These are phyloP conservation scores for Chlamydomonas schloesseri DNA, from an alignment of 139 green algal genomes.

Conservation along the genomic window DNA sequence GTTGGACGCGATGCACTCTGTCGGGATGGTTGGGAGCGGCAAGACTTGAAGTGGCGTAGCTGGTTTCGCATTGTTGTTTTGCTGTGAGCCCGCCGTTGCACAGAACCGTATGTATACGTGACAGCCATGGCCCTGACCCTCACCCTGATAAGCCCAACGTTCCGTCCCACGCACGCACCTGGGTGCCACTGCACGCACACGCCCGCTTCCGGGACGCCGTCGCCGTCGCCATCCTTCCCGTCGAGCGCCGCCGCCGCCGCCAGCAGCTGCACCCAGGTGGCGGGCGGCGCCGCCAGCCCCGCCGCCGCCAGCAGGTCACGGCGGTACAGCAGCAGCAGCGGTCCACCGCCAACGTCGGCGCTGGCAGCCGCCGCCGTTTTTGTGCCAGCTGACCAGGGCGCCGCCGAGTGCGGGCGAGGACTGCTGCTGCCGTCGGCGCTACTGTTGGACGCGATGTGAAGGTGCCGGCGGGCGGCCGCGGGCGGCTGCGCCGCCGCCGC, in stretches of 20 bases:
- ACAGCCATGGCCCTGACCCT: no score
- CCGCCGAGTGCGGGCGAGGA: neutral
- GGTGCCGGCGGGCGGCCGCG: no score
- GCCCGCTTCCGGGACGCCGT: neutral
- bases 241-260: neutral
- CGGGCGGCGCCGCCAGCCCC: neutral
- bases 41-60: no score
- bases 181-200: slow-evolving; percentile 3
- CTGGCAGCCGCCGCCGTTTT: neutral
- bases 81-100: no score
- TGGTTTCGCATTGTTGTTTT: no score
- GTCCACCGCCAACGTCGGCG: neutral
- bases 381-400: neutral
- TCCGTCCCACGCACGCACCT: no score
- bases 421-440: no score
- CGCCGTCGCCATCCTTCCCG: neutral
- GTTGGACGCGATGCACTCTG: no score
- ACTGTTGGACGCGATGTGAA: no score
- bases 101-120: no score
- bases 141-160: no score
- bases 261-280: slow-evolving; percentile 20
- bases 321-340: slow-evolving; percentile 33
- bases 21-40: no score
- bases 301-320: neutral
- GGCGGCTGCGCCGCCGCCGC: neutral